phyloP scores from a whole-genome alignment of 2,329 filamentous ascomycete genomes.

The Penicillium sp. region DNA sequence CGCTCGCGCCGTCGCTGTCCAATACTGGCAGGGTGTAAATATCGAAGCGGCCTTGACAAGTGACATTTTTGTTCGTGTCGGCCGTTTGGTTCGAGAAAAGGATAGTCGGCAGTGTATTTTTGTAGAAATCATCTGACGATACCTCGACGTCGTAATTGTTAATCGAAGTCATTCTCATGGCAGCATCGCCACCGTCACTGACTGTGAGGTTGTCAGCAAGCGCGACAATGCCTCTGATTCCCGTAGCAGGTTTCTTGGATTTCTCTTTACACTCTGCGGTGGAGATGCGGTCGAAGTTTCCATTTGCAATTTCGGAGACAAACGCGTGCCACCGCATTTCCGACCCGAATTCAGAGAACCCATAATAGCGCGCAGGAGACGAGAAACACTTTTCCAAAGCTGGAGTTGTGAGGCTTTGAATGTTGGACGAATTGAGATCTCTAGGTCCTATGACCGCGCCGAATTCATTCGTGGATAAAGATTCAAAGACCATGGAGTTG shows the following conservation, averaged over 20 bases:
- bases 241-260: not conserved
- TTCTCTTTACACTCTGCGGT: not conserved
- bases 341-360: not conserved
- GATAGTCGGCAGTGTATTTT: too few relatives aligned
- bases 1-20: too few relatives aligned
- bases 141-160: not conserved
- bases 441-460: not conserved
- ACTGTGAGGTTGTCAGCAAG: conserved; percentile 1
- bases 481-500: conserved; percentile 7
- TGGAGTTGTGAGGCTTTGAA: conserved; percentile 1
- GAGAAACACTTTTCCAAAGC: conserved; percentile 5
- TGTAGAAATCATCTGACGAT: not conserved
- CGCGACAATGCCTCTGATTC: not conserved
- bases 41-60: not conserved
- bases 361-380: not conserved
- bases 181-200: not conserved
- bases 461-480: conserved; percentile 4
- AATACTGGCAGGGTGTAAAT: too few relatives aligned
- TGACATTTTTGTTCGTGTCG: not conserved
- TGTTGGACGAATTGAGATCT: conserved; percentile 1
- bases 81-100: not conserved
- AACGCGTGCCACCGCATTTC: not conserved
- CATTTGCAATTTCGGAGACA: not conserved
- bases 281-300: not conserved
- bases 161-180: not conserved